Base-by-base conservation (phyloP, 2,329 filamentous ascomycete species). In the Beauveria bassiana region DNA sequence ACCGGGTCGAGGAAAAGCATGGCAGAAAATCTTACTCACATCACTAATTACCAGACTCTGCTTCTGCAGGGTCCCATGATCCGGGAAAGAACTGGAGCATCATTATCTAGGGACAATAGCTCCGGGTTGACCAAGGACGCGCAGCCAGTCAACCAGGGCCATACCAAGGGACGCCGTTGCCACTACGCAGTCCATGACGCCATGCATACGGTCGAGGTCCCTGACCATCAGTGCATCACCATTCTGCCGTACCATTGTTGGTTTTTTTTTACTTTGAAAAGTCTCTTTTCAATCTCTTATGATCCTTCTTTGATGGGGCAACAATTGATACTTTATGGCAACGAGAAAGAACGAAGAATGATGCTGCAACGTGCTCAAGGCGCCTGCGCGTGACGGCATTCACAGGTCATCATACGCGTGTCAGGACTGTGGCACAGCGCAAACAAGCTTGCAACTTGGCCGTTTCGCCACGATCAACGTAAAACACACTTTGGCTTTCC, bases 141-240 rank as follows among this genome's bases (percentile, higher is more conserved):
- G 24, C 22, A 28, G 47, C 24, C 28, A 28, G 28, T 2, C 8
- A 8, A 8, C 28, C 18, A 50, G 47, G 24, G 24, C 24, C 20
- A 14, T 34, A 2, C 12, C 12, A 38, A 38, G 34, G 34, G 12
- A 34, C 31, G 31, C 24, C 46, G 22, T 43, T 16, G 52, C 40
- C 52, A 45, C 52, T 55, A 40, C 52, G 52, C 52, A 55, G 40
- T 55, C 52, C 40, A 55, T 55, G 52, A 55, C 52, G 52, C 22
- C 52, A 55, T 55, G 4, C 10, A 28, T 38, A 42, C 49, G 49
- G 18, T 14, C 20, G 34, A 38, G 26, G 28, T 16, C 34, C 51
- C 38, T 55, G 22, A 45, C 52, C 38, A 45, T 28, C 18, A 28
- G 22, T 31, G 38, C 38, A 45, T 20, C 18, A 28, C 18, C 24